Evolutionary conservation across 2,329 filamentous ascomycete genomes (phyloP), one percentile per base, ranked within the genome.

Genomic region (Daldinia sp.): DNA sequence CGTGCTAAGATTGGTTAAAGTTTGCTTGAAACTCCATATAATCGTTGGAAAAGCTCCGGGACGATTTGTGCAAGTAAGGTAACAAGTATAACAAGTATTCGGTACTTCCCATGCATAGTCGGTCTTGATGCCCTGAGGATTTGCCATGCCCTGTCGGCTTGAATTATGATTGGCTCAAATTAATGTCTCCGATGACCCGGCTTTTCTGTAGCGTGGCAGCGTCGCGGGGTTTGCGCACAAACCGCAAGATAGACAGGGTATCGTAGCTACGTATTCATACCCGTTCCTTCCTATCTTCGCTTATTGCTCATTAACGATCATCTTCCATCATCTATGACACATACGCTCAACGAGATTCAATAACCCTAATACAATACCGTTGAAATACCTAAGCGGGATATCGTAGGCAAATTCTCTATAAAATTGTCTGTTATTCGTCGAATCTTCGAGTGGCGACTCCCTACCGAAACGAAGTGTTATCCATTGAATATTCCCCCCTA

Each of bases 141-240:
- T 63, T 28, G 41, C 63, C 72, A 73, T 71, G 72, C 61, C 44
- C 56, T 60, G 6, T 35, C 42, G 42, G 30, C 9, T 65, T n/a
- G 66, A 50, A 33, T n/a, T 63, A 12, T 69, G 70, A 72, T 72
- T 71, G 70, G 70, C 13, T 12, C 4, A 60, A n/a, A 60, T 50
- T 30, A 23, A 41, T 33, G 13, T 28, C 20, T 62, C 54, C 57
- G 61, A 69, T 50, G 30, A 6, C 57, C 65, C 65, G 58, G 58
- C 10, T 54, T 63, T 60, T 60, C 15, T 51, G 13, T 51, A 51
- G 46, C 15, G 30, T 20, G 50, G 20, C 50, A 50, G 51, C 23
- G 67, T 68, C 65, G 67, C 70, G 70, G 70, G 70, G 70, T 64
- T 63, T n/a, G 51, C 59, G 57, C 66, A 70, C 69, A 61, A 60